Percentiles rank a stretch among this genome's conserved stretches.
Evolutionary conservation across 2,329 filamentous ascomycete genomes (phyloP).

Genomic region (Calonectria ilicicola): DNA sequence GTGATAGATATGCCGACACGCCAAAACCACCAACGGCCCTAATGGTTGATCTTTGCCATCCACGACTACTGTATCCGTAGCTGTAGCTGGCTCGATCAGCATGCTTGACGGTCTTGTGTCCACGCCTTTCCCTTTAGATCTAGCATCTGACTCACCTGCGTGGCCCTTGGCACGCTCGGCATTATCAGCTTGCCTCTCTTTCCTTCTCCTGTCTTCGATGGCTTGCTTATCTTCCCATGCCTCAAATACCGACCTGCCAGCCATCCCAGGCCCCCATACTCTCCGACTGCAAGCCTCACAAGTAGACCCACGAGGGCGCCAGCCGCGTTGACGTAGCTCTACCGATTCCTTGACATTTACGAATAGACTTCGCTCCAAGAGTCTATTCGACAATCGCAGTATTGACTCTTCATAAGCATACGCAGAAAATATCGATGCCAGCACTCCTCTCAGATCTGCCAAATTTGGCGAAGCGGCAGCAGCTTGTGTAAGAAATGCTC

Average conservation of each 20-base stretch:
- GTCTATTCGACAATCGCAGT: conserved; percentile 83
- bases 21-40: conserved; percentile 75
- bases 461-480: conserved; percentile 86
- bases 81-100: conserved; percentile 46
- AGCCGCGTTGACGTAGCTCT: conserved; percentile 83
- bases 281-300: conserved; percentile 88
- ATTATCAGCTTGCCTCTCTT: conserved; percentile 53
- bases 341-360: conserved; percentile 82
- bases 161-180: conserved; percentile 54
- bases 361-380: conserved; percentile 91
- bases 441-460: conserved; percentile 85
- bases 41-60: conserved; percentile 61
- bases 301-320: conserved; percentile 86
- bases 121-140: conserved; percentile 58
- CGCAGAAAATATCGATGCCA: conserved; percentile 91
- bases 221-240: conserved; percentile 79
- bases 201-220: conserved; percentile 59
- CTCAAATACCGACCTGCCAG: conserved; percentile 79
- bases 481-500: conserved; percentile 87
- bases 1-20: conserved; percentile 79
- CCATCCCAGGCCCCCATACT: conserved; percentile 88
- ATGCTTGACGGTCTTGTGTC: conserved; percentile 56
- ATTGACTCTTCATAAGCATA: conserved; percentile 97
- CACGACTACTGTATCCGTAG: conserved; percentile 29
- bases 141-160: conserved; percentile 46